Base-by-base conservation (phyloP, 1,139 yeast genomes). In the Geotrichum restrictum region DNA sequence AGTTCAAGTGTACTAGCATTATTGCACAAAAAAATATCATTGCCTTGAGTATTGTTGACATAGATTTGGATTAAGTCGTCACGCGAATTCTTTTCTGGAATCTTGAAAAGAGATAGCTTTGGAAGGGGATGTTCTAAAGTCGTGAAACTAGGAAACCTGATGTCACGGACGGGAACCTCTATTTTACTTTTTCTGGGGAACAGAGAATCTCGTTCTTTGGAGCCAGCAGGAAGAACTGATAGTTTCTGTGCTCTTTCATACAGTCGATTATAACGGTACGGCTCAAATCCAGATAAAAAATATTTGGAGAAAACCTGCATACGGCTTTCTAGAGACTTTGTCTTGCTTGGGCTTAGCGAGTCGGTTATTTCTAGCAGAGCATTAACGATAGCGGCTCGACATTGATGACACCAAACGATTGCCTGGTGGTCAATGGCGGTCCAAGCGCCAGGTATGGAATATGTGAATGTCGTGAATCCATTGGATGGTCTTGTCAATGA, bases 341-440 rank as follows among this genome's bases (percentile, higher is more conserved):
- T 83, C 65, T 14, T 68, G 56, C 94, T 88, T 0, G 81, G 72
- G 0, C 72, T 61, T 0, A 60, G 57, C 29, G 67, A 65, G 62
- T 87, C 85, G 2, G 80, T 78, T 16, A 85, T 74, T 40, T 80
- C 84, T 44, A 87, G 70, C 31, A 94, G 64, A 0, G 82, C 71
- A 45, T 74, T 73, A 11, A 87, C 85, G 2, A 93, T 60, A 6
- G 77, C 79, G 41, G 77, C 74, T 52, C 98, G 77, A 39, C 89
- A 71, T 66, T 93, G 98, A 56, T 83, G 86, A 69, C 99, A 94
- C 99, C 99, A 94, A 0, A 91, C 96, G 51, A 94, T 83, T 0
- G 98, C 98, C 60, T 89, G 76, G 69, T 94, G 99, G 67, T 94
- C 98, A 44, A 91, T 82, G 0, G 97, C 87, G 0, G 96, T 84